phyloP scores from a whole-genome alignment of 2,329 filamentous ascomycete genomes.

The Aspergillus pseudoterreus region DNA sequence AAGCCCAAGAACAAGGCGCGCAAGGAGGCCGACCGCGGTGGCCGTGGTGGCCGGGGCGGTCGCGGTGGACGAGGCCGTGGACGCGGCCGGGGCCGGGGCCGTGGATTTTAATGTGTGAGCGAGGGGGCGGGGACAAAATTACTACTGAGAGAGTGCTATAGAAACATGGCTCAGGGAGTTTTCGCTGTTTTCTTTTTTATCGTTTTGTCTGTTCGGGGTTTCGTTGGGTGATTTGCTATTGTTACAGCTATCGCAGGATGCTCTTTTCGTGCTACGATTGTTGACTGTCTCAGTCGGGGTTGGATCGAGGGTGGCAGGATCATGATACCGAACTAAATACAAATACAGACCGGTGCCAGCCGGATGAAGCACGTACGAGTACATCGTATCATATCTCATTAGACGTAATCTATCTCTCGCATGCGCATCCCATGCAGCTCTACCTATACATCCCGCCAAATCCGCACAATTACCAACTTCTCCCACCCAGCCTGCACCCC shows the following conservation, averaged over 20 bases:
- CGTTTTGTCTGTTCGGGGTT: slow-evolving; percentile 6
- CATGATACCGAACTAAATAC: no score
- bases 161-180: slow-evolving; percentile 1
- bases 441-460: slow-evolving; percentile 58
- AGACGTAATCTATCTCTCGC: background rate
- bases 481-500: slow-evolving; percentile 93
- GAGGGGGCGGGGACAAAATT: background rate
- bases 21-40: slow-evolving; percentile 68
- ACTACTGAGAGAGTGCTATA: slow-evolving; percentile 1
- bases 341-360: no score
- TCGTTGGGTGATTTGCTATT: slow-evolving; percentile 18
- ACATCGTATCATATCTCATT: background rate
- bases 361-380: no score
- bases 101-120: slow-evolving; percentile 19
- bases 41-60: slow-evolving; percentile 45
- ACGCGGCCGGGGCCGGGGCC: slow-evolving; percentile 48
- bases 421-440: background rate
- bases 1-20: slow-evolving; percentile 99
- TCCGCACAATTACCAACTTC: slow-evolving; percentile 81
- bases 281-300: no score
- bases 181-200: slow-evolving; percentile 12
- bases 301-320: no score
- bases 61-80: slow-evolving; percentile 51
- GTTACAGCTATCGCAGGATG: slow-evolving; percentile 1
- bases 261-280: no score